These are phyloP conservation scores for Gastrodia elata DNA, from an alignment of 106 monocot species.

Conservation along the genomic window DNA sequence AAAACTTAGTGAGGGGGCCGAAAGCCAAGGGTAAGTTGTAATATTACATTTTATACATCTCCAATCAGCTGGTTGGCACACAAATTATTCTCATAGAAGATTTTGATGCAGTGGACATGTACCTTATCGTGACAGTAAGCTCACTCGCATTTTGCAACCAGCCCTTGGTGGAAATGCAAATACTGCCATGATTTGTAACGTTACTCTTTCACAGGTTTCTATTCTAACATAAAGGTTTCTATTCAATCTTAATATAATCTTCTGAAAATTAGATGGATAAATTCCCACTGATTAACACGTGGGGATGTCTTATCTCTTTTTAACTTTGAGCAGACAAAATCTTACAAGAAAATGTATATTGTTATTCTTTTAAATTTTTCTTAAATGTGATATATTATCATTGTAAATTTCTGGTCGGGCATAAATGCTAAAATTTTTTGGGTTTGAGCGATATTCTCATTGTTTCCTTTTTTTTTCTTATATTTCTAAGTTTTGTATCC, in stretches of 20 bases:
- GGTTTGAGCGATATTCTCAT: neutral
- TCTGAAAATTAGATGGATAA: neutral
- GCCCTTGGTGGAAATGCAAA: conserved; percentile 96
- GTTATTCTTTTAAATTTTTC: neutral
- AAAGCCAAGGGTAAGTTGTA: conserved; percentile 74
- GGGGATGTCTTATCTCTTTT: neutral
- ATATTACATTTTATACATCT: neutral
- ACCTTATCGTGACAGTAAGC: conserved; percentile 93
- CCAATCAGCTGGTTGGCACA: neutral
- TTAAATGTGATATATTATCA: neutral
- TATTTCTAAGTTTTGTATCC: neutral
- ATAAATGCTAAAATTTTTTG: neutral
- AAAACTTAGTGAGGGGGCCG: conserved; percentile 87
- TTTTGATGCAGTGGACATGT: conserved; percentile 64
- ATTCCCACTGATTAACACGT: neutral
- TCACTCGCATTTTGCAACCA: conserved; percentile 90
- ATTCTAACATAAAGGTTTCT: conserved; percentile 36
- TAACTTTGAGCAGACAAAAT: neutral
- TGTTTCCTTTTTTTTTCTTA: neutral
- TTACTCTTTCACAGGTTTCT: conserved; percentile 82
- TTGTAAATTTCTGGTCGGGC: neutral
- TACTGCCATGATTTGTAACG: conserved; percentile 93
- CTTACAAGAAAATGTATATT: neutral
- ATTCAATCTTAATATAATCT: neutral
- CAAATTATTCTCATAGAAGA: conserved; percentile 6